Conservation (phyloP, 75 land plant species). For the Sequoia sempervirens region DNA sequence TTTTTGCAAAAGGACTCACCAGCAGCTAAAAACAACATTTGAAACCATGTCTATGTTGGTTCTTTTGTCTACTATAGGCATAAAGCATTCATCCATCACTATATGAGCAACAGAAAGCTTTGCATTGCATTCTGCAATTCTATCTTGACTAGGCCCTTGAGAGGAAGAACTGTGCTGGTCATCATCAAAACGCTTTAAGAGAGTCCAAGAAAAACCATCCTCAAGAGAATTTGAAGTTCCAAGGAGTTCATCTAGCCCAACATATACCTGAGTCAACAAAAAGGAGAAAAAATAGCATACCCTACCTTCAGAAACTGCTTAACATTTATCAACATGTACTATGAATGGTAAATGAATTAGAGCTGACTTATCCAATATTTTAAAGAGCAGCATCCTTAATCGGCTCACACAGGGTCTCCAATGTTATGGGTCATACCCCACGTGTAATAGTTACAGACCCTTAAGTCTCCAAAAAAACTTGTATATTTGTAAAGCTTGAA, state of each 20-base stretch:
- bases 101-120: slow-evolving; percentile 82
- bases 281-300: neutral
- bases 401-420: neutral
- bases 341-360: neutral
- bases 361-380: neutral
- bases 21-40: slow-evolving; percentile 77
- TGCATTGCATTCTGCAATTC: slow-evolving; percentile 63
- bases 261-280: slow-evolving; percentile 45
- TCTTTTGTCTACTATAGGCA: slow-evolving; percentile 75
- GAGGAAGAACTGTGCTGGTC: slow-evolving; percentile 7
- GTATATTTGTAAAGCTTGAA: neutral
- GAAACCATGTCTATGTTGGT: slow-evolving; percentile 74
- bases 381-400: neutral
- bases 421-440: neutral
- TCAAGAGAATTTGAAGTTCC: slow-evolving; percentile 49
- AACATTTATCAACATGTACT: neutral
- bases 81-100: slow-evolving; percentile 97
- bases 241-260: slow-evolving; percentile 36
- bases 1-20: slow-evolving; percentile 43
- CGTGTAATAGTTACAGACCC: neutral
- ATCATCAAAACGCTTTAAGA: slow-evolving; percentile 42
- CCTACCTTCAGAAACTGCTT: neutral
- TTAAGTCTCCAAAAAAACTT: neutral
- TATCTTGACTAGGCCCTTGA: slow-evolving; percentile 15
- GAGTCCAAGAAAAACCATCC: slow-evolving; percentile 59